Base-by-base conservation (phyloP, 2,329 filamentous ascomycete genomes). In the Nothopassalora personata region DNA sequence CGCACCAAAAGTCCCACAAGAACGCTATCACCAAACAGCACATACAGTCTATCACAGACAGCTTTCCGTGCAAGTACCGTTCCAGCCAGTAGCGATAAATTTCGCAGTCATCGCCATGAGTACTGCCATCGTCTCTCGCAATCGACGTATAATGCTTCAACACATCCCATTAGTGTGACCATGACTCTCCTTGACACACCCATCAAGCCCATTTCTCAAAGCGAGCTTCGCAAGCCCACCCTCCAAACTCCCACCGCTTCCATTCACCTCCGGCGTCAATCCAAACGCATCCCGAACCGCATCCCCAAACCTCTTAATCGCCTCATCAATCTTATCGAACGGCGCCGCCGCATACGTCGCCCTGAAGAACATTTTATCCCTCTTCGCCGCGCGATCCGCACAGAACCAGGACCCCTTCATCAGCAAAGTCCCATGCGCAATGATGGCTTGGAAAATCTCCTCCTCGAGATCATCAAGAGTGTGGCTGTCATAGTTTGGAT, bases 391-490 rank as follows among this genome's bases (percentile, higher is more conserved):
- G 47, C 81, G 82, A 71, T 94, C 88, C 0, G 92, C 89, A 59
- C 85, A 83, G 81, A 97, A 99, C 92, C 92, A 99, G 51, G 87
- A 92, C 3, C 94, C 94, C 51, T 89, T 83, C 59, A 89, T 91
- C 1, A 94, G 81, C 49, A 99, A 80, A 4, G 94, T 90, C 23
- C 90, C 88, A 67, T 88, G 83, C 3, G 86, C 83, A 57, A 97
- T 87, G 63, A 86, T 86, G 0, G 83, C 80, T 67, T 89, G 75
- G 79, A 96, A 97, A 48, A 99, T 91, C 57, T 89, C 85, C 67
- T 96, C 87, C 74, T 99, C 94, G 46, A 99, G 81, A 8, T 73
- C 84, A 27, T 83, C 73, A 50, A 90, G 77, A 52, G 74, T 77
- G 64, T 81, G 83, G 13, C 69, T 76, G 4, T 57, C 54, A 36